Conservation (phyloP, 345 rosid genomes). For the Cardamine occulta region DNA sequence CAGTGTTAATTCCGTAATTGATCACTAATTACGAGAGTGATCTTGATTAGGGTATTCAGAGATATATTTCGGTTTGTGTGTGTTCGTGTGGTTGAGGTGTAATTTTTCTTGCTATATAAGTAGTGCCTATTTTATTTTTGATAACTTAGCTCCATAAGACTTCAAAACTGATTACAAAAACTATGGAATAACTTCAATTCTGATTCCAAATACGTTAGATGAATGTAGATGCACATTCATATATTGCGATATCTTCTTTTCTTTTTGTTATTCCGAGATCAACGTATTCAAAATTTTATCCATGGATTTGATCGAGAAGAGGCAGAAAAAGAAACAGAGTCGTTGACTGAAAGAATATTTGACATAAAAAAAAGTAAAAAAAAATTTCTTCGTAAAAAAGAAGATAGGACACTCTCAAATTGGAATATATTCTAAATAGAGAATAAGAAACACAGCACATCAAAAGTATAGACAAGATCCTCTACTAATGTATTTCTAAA, state of each 20-base stretch:
- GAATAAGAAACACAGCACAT: not conserved
- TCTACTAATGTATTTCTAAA: no score
- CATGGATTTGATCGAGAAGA: not conserved
- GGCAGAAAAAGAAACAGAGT: not conserved
- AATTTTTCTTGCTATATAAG: slow-evolving; percentile 33
- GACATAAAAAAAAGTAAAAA: not conserved
- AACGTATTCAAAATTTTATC: not conserved
- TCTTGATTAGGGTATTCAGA: slow-evolving; percentile 27
- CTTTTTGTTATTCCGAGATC: not conserved
- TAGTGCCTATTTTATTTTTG: not conserved
- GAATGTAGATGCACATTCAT: not conserved
- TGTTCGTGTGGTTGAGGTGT: slow-evolving; percentile 40
- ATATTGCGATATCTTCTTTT: not conserved
- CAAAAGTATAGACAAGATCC: not conserved
- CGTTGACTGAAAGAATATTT: not conserved
- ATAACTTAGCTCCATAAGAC: slow-evolving; percentile 3
- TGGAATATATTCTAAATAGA: slow-evolving; percentile 13
- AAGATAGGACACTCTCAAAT: slow-evolving; percentile 2
- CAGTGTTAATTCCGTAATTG: slow-evolving; percentile 18
- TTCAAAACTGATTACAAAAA: not conserved
- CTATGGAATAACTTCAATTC: not conserved
- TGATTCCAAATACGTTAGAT: not conserved
- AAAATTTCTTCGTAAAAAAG: no score
- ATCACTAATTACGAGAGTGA: slow-evolving; percentile 22
- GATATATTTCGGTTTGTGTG: slow-evolving; percentile 33